Conservation (phyloP, 208 protist species). For the Trypanosoma conorhini region DNA sequence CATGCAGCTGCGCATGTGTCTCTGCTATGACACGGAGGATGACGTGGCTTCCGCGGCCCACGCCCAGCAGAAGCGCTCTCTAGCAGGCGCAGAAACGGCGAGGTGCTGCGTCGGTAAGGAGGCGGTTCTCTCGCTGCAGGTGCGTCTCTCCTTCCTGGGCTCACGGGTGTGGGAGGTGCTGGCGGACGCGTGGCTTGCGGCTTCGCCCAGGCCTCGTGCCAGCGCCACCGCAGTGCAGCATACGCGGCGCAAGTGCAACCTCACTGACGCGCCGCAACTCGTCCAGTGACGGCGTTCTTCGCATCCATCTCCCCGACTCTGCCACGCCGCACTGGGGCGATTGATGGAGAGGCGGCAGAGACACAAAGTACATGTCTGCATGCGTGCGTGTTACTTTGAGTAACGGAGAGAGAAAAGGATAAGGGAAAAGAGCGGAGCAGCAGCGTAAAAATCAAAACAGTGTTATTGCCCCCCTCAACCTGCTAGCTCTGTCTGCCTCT, state of each 20-base stretch:
- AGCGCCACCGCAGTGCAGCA: not conserved
- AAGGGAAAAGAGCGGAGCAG: not conserved
- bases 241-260: conserved; percentile 5
- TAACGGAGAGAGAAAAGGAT: not conserved
- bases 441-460: not conserved
- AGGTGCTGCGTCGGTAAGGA: conserved; percentile 28
- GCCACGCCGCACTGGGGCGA: too few relatives aligned
- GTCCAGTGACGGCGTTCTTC: not conserved
- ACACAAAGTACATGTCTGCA: too few relatives aligned
- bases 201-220: conserved; percentile 7
- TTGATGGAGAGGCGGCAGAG: too few relatives aligned
- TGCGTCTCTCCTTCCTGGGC: conserved; percentile 23
- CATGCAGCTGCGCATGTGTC: conserved; percentile 14
- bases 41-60: conserved; percentile 3
- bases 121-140: conserved; percentile 20
- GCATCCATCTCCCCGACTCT: not conserved
- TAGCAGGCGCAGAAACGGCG: not conserved
- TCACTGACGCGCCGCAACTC: not conserved
- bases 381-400: not conserved
- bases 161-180: conserved; percentile 34
- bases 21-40: conserved; percentile 34
- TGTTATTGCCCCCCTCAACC: not conserved
- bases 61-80: not conserved
- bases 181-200: conserved; percentile 24
- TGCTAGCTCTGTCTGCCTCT: not conserved